A percentile compares a stretch with the other conserved stretches of the same genome.
Evolutionary conservation across 345 rosid species (phyloP).

Genomic region (Populus nigra): DNA sequence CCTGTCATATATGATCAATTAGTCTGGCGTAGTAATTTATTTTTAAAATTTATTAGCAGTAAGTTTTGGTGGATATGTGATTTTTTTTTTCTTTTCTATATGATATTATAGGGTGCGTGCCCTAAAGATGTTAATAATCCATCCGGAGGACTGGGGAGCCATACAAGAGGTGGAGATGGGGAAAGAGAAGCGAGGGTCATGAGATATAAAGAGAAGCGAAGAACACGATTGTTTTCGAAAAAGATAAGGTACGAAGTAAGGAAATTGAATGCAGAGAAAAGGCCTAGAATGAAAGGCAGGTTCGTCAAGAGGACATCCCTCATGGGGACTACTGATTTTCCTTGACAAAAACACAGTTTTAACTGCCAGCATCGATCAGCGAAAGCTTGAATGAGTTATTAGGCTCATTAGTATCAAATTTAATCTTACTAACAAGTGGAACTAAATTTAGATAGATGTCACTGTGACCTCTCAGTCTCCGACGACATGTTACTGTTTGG

Average conservation of each 20-base stretch:
- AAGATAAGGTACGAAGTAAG: slow-evolving; percentile 74
- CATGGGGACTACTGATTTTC: slow-evolving; percentile 1
- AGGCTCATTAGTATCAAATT: not conserved
- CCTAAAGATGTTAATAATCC: slow-evolving; percentile 2
- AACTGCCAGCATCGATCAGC: not conserved
- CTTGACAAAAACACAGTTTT: not conserved
- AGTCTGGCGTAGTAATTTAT: not conserved
- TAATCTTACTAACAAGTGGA: not conserved
- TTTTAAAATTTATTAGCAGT: not conserved
- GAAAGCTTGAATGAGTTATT: not conserved
- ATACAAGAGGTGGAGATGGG: slow-evolving; percentile 25
- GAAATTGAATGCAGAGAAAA: slow-evolving; percentile 64
- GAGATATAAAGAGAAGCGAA: slow-evolving; percentile 58
- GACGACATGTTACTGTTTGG: no score
- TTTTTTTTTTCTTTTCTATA: not conserved
- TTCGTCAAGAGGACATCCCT: slow-evolving; percentile 50
- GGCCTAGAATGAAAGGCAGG: slow-evolving; percentile 72
- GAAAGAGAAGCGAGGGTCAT: slow-evolving; percentile 57
- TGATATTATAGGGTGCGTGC: slow-evolving; percentile 20
- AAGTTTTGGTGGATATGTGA: no score
- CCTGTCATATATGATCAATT: no score
- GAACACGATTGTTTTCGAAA: slow-evolving; percentile 60
- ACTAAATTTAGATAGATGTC: no score
- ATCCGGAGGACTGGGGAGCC: slow-evolving; percentile 14
- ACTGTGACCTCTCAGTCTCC: no score